These are phyloP conservation scores for Hordeum marinum DNA, from an alignment of 176 grass and related monocot species.

Conservation along the genomic window DNA sequence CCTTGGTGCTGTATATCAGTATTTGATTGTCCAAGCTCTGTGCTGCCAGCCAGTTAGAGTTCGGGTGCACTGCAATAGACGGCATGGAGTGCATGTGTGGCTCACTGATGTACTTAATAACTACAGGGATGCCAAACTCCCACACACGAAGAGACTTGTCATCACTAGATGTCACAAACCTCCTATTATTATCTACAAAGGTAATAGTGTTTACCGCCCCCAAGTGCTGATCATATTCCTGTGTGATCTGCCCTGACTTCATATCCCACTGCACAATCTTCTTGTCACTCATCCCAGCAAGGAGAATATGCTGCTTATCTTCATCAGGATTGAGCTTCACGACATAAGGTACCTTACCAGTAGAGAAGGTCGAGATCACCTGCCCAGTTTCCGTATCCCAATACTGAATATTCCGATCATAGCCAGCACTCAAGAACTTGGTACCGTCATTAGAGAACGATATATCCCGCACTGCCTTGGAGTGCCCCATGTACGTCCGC, in stretches of 20 bases:
- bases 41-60: constrained; percentile 92
- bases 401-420: constrained; percentile 96
- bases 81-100: constrained; percentile 99
- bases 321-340: constrained; percentile 97
- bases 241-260: constrained; percentile 90
- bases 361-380: constrained; percentile 98
- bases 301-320: constrained; percentile 95
- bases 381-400: constrained; percentile 98
- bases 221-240: constrained; percentile 96
- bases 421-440: constrained; percentile 94
- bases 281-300: constrained; percentile 99
- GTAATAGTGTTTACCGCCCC: constrained; percentile 97
- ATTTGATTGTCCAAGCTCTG: constrained; percentile 99
- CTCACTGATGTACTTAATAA: constrained; percentile 99
- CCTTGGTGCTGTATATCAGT: constrained; percentile 98
- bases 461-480: constrained; percentile 93
- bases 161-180: constrained; percentile 96
- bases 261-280: constrained; percentile 99
- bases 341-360: constrained; percentile 89
- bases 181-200: constrained; percentile 96
- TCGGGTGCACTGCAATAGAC: constrained; percentile 75
- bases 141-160: constrained; percentile 94
- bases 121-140: constrained; percentile 97
- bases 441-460: constrained; percentile 88
- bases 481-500: constrained; percentile 98